Conservation (phyloP, 768 basidiomycete genomes). For the Lactifluus hygrophoroides region DNA sequence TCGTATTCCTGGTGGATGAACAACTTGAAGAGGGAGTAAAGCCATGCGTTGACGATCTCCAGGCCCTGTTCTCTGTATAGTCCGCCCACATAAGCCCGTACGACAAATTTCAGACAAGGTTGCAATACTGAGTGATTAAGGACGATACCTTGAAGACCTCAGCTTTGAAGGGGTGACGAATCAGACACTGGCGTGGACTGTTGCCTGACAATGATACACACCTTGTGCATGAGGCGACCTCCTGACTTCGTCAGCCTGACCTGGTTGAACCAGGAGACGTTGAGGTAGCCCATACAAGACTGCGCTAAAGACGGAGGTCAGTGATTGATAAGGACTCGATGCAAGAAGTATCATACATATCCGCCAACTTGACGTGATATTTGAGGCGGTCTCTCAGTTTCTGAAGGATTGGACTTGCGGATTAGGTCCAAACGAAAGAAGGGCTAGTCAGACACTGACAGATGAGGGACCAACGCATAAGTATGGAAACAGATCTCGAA, state of each 20-base stretch:
- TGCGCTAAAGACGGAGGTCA: slow-evolving; percentile 2
- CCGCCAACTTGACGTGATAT: not conserved
- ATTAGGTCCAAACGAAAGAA: not conserved
- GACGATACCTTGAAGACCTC: slow-evolving; percentile 13
- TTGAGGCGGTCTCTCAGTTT: slow-evolving; percentile 16
- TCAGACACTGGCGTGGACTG: not conserved
- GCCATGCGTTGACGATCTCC: slow-evolving; percentile 4
- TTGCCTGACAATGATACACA: not conserved
- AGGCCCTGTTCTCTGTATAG: slow-evolving; percentile 11
- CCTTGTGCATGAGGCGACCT: slow-evolving; percentile 10
- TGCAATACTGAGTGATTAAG: not conserved
- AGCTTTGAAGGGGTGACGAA: not conserved
- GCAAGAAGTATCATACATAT: not conserved
- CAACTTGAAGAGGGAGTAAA: not conserved
- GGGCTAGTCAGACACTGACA: not conserved
- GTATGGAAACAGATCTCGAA: slow-evolving; percentile 2
- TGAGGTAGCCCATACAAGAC: slow-evolving; percentile 8
- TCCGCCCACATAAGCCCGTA: slow-evolving; percentile 12
- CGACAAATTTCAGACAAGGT: not conserved
- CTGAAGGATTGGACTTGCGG: not conserved
- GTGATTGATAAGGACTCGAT: not conserved
- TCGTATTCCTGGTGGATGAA: slow-evolving; percentile 6
- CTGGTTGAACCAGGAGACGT: not conserved
- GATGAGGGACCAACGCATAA: slow-evolving; percentile 13
- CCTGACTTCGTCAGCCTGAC: slow-evolving; percentile 9